Evolutionary conservation across 805 yeast genomes (phyloP).

Genomic region (Yamadazyma akitaensis): DNA sequence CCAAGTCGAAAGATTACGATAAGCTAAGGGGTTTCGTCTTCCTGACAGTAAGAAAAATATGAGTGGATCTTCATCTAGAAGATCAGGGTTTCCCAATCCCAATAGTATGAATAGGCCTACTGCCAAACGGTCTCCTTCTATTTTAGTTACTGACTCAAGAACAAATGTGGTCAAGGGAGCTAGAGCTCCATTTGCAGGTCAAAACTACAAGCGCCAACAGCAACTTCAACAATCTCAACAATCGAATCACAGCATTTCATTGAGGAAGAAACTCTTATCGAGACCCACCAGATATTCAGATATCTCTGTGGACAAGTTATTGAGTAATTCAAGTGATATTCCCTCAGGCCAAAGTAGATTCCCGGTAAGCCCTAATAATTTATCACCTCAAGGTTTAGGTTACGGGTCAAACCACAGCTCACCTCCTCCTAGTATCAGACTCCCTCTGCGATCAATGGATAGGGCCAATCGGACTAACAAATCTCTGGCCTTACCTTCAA

Average conservation of each 20-base stretch:
- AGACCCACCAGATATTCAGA: slow-evolving; percentile 56
- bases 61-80: slow-evolving; percentile 5
- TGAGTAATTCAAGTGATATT: slow-evolving; percentile 78
- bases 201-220: slow-evolving; percentile 39
- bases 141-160: slow-evolving; percentile 87
- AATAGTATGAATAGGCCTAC: slow-evolving; percentile 40
- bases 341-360: slow-evolving; percentile 71
- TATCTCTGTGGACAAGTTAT: slow-evolving; percentile 75
- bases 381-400: slow-evolving; percentile 14
- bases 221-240: slow-evolving; percentile 18
- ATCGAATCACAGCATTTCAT: slow-evolving; percentile 7
- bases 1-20: not conserved
- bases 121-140: slow-evolving; percentile 88
- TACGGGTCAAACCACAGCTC: slow-evolving; percentile 4
- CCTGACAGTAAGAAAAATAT: not conserved
- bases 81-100: slow-evolving; percentile 2
- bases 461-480: slow-evolving; percentile 35
- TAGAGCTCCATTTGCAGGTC: slow-evolving; percentile 83
- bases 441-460: slow-evolving; percentile 11
- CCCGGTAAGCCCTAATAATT: slow-evolving; percentile 25
- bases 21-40: not conserved
- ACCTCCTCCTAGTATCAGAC: slow-evolving; percentile 18
- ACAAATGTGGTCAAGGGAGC: slow-evolving; percentile 46
- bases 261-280: slow-evolving; percentile 27
- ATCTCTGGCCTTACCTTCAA: slow-evolving; percentile 56